Percentiles rank a stretch among this genome's conserved stretches.
Evolutionary conservation across 2,329 filamentous ascomycete species (phyloP).

Genomic region (Aspergillus eucalypticola): DNA sequence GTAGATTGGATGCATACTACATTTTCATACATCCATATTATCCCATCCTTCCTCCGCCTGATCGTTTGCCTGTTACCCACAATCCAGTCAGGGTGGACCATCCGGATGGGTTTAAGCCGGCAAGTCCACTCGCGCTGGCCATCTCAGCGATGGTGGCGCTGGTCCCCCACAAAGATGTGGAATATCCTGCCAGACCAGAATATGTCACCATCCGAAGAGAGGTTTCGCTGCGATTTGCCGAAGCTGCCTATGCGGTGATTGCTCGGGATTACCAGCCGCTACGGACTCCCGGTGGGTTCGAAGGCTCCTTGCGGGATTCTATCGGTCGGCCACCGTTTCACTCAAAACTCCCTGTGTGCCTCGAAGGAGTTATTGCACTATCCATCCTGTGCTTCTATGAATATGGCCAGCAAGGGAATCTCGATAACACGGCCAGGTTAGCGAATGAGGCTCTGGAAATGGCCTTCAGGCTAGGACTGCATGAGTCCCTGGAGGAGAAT

Average conservation of each 20-base stretch:
- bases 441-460: slow-evolving; percentile 29
- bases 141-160: slow-evolving; percentile 31
- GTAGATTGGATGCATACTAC: slow-evolving; percentile 34
- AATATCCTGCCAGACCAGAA: slow-evolving; percentile 19
- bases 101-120: slow-evolving; percentile 18
- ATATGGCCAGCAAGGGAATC: slow-evolving; percentile 33
- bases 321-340: slow-evolving; percentile 19
- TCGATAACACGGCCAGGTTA: slow-evolving; percentile 31
- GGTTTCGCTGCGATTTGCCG: slow-evolving; percentile 26
- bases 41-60: slow-evolving; percentile 31
- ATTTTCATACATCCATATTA: slow-evolving; percentile 34
- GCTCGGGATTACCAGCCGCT: slow-evolving; percentile 29
- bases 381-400: slow-evolving; percentile 32
- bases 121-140: slow-evolving; percentile 30
- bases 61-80: slow-evolving; percentile 17
- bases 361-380: slow-evolving; percentile 32
- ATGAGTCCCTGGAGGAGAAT: slow-evolving; percentile 23
- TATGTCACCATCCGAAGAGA: slow-evolving; percentile 25
- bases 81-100: slow-evolving; percentile 11
- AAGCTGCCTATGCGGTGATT: slow-evolving; percentile 26
- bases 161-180: slow-evolving; percentile 27
- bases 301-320: slow-evolving; percentile 6
- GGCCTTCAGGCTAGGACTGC: slow-evolving; percentile 29
- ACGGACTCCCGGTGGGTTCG: slow-evolving; percentile 11
- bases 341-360: slow-evolving; percentile 22